Base-by-base conservation (phyloP, 2,329 filamentous ascomycete genomes). In the Grosmannia serpens region DNA sequence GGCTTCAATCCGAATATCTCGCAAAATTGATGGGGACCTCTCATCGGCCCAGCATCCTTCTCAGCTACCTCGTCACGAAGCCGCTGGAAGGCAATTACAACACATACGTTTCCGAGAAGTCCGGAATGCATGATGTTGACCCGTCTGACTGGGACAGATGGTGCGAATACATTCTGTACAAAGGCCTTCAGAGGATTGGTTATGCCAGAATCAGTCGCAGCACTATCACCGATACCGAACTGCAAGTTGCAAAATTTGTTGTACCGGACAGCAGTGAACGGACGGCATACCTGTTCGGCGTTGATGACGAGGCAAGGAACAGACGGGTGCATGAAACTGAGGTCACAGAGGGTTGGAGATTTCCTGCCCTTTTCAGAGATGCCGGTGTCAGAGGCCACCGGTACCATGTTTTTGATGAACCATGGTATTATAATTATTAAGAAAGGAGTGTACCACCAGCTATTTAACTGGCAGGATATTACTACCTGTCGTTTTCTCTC, bases 161-260 rank as follows among this genome's bases (percentile, higher is more conserved):
- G 94, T 99, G 94, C 76, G 92, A 99, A 76, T 99, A 99, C 72
- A 96, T 99, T 64, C 76, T 99, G 29, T 99, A 90, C 79, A 96
- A 96, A 77, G 85, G 85, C 15, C 74, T 99, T 62, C 86, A 85
- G 72, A 82, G 92, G 62, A 86, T 88, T 0, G 92, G 90, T 1
- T 99, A 99, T 70, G 94, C 94, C 4, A 79, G 94, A 57, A 86
- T 99, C 56, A 92, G 87, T 66, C 81, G 94, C 65, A 85, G 86
- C 65, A 95, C 89, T 1, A 97, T 99, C 65, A 99, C 94, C 15
- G 94, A 99, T 70, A 99, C 94, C 2, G 94, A 99, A 74, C 78
- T 99, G 58, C 94, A 99, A 78, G 88, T 95, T 35, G 94, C 89
- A 65, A 97, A 97, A 72, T 97, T 99, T 72, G 82, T 91, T 38